Evolutionary conservation across 805 yeast genomes (phyloP).

Genomic region (Ogataea paradorogensis): DNA sequence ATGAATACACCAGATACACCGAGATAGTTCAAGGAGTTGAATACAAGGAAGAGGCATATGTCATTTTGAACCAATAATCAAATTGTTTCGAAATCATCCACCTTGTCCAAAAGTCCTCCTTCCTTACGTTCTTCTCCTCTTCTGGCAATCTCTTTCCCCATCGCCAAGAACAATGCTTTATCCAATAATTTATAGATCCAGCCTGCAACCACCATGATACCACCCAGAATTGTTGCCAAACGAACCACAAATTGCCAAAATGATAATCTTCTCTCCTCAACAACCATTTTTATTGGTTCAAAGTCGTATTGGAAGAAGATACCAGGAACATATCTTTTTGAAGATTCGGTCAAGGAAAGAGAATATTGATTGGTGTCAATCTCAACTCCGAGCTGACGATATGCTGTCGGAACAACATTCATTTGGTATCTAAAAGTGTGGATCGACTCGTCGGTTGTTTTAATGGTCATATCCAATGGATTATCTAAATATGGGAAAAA

Average conservation of each 20-base stretch:
- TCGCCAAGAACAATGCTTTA: constrained; percentile 43
- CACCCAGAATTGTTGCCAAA: constrained; percentile 79
- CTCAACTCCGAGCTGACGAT: constrained; percentile 63
- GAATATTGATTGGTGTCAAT: constrained; percentile 88
- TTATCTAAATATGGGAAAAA: constrained; percentile 83
- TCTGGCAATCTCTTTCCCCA: constrained; percentile 56
- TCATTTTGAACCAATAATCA: constrained; percentile 13
- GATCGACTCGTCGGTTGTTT: constrained; percentile 45
- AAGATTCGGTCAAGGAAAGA: constrained; percentile 42
- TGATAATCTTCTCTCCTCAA: constrained; percentile 69
- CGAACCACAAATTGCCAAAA: constrained; percentile 76
- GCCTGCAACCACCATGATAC: constrained; percentile 65
- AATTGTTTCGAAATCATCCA: constrained; percentile 28
- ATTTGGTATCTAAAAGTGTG: constrained; percentile 63
- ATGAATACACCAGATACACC: constrained; percentile 61
- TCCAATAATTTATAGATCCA: constrained; percentile 63
- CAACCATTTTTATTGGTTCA: constrained; percentile 74
- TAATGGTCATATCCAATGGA: constrained; percentile 79
- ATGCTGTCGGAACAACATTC: constrained; percentile 81
- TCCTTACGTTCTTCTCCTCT: constrained; percentile 46
- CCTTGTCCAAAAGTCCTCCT: constrained; percentile 30
- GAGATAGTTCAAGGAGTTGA: constrained; percentile 25
- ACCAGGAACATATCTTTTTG: constrained; percentile 55
- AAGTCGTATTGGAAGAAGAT: constrained; percentile 81
- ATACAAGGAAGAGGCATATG: constrained; percentile 18